Evolutionary conservation across 1,284 basidiomycete genomes (phyloP).

Genomic region (Puccinia triticina): DNA sequence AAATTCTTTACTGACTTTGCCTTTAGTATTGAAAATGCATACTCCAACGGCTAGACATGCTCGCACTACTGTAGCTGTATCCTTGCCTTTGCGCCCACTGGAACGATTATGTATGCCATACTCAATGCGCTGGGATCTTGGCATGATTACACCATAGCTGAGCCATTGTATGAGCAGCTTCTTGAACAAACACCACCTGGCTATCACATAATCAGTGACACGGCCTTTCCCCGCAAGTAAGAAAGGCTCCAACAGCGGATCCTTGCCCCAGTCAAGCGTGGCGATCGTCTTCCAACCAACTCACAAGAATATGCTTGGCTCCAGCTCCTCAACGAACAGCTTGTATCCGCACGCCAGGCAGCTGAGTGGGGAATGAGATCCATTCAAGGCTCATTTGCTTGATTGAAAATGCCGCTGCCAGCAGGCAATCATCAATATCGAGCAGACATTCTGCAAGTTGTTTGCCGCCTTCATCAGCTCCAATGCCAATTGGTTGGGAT

Average conservation of each 20-base stretch:
- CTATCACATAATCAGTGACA: neutral
- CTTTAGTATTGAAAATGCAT: neutral
- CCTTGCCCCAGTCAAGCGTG: neutral
- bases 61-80: too few relatives aligned
- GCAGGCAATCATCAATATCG: neutral
- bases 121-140: neutral
- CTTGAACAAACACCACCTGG: neutral
- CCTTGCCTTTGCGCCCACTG: too few relatives aligned
- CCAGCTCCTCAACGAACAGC: neutral
- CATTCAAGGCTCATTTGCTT: neutral
- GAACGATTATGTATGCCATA: neutral
- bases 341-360: too few relatives aligned
- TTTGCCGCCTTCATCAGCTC: neutral
- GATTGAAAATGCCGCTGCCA: neutral
- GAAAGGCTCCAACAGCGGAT: neutral
- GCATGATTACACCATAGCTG: neutral
- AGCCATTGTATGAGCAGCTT: neutral
- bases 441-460: neutral
- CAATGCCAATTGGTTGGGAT: neutral
- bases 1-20: too few relatives aligned
- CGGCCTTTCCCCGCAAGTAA: neutral
- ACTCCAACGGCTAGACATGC: neutral
- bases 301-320: neutral
- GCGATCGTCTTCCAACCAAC: neutral
- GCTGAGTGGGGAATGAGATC: constrained; percentile 1